Base-by-base conservation (phyloP, 2,329 filamentous ascomycete genomes). In the Rugonectria rugulosa region DNA sequence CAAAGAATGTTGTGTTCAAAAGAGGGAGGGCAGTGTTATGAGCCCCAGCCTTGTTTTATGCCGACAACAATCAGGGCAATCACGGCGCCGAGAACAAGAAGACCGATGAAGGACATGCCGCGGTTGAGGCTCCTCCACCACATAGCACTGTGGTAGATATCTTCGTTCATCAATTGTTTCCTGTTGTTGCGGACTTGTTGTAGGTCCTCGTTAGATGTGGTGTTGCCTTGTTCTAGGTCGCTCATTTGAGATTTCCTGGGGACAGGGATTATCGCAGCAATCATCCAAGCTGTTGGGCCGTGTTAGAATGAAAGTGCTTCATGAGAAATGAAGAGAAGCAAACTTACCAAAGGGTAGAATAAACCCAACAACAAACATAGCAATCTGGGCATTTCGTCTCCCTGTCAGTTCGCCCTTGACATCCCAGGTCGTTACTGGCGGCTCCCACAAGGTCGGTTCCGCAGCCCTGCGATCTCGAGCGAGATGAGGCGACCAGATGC, bases 291-390 rank as follows among this genome's bases (percentile, higher is more conserved):
- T 88, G 63, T 43, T 48, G 38, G 32, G 17, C 45, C 10, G 34
- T 43, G 57, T 69, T 59, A 63, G 57, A 34, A 42, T 53, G 60
- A 3, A 17, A 21, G 12, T 23, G 11, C 9, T n/a, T 49, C 21
- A 15, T 17, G 6, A 34, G 14, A 32, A 10, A 17, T 5, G 11
- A 8, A 12, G 8, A 17, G 19, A n/a, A 14, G 2, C 6, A 42
- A 27, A 73, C 85, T 73, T 75, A 89, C 86, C 80, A 57, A 92
- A 81, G 6, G 91, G 92, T 67, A 92, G 85, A 41, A 94, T 76
- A 68, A 96, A 96, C 20, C 92, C 92, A 41, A 88, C 36, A 51
- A 87, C 85, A 73, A 96, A 96, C 43, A 91, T 77, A 47, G 89
- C 77, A 24, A 94, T 82, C 72, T 96, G 92, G 41, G 86, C 75